phyloP scores from a whole-genome alignment of 805 yeast species.

The Starmerella floris region DNA sequence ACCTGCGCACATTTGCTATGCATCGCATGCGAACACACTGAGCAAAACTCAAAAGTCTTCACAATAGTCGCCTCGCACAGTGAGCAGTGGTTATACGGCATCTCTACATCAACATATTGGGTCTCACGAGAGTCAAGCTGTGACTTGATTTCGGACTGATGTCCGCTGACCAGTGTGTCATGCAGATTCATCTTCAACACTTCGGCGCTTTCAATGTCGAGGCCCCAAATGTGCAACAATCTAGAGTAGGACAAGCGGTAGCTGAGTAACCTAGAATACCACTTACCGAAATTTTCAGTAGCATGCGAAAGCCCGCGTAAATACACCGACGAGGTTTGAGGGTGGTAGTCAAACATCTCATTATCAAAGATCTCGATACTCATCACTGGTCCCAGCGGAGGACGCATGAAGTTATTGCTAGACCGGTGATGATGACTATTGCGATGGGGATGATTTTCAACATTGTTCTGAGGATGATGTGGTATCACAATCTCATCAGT shows the following conservation, averaged over 20 bases:
- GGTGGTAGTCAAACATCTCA: background rate
- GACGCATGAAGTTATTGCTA: background rate
- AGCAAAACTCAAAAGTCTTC: slow-evolving; percentile 53
- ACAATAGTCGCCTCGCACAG: slow-evolving; percentile 50
- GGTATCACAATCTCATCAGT: background rate
- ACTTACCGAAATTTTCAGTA: slow-evolving; percentile 1
- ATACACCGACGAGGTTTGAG: background rate
- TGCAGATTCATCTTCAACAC: slow-evolving; percentile 53
- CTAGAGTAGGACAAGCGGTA: slow-evolving; percentile 64
- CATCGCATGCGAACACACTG: slow-evolving; percentile 60
- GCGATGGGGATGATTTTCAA: background rate
- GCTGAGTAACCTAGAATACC: slow-evolving; percentile 11
- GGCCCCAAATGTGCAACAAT: slow-evolving; percentile 68
- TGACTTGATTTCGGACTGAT: background rate
- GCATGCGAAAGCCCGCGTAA: background rate
- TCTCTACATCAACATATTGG: slow-evolving; percentile 24
- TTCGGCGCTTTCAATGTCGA: slow-evolving; percentile 66
- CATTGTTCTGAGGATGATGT: background rate
- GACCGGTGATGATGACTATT: background rate
- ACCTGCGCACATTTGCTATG: slow-evolving; percentile 66
- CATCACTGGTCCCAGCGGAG: background rate
- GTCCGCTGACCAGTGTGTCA: slow-evolving; percentile 8
- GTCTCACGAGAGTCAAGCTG: background rate
- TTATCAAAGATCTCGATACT: background rate
- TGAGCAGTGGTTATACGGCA: slow-evolving; percentile 33